Evolutionary conservation across 2,329 filamentous ascomycete species (phyloP), one percentile per base, ranked within the genome.

Genomic region (Epichloe sylvatica): DNA sequence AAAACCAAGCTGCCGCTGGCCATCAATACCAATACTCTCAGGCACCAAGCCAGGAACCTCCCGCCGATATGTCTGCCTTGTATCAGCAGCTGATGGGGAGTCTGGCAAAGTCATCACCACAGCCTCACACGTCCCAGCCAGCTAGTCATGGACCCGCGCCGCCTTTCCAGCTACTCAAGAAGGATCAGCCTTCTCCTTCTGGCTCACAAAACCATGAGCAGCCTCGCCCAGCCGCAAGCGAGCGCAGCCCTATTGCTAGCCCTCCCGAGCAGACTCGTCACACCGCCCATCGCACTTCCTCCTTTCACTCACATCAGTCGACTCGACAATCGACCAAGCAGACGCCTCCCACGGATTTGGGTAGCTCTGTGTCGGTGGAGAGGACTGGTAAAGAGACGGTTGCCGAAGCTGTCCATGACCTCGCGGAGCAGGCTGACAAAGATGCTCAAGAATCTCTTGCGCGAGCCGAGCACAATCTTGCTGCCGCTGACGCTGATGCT

Each of bases 331-430:
- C 54, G 3, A 41, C 50, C 1, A 56, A 56, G 37, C 57, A 56
- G 47, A 56, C 65, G 0, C 64, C 65, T 30, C 57, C 58, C 3
- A 56, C 59, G 39, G 65, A 66, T 17, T 59, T 60, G 39, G 64
- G 61, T 34, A 57, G 55, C 48, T 57, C 59, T 40, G 55, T 53
- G 44, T 53, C 59, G 30, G 53, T 53, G 49, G 78, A 74, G 54
- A 81, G 84, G 64, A 6, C 39, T 2, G 83, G 78, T 48, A 78
- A 72, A 55, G 83, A 87, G 64, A 84, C 81, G 46, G 84, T 92
- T 33, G 74, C 83, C 19, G 79, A 86, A 50, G 81, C 84, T 25
- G 72, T 89, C 39, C 76, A 72, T 55, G 81, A 80, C 40, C 70
- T 89, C 54, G 84, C 82, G 41, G 64, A 64, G 46, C 67, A 70